These are phyloP conservation scores for Cystofilobasidium capitatum DNA, from an alignment of 768 basidiomycete species.

Conservation along the genomic window DNA sequence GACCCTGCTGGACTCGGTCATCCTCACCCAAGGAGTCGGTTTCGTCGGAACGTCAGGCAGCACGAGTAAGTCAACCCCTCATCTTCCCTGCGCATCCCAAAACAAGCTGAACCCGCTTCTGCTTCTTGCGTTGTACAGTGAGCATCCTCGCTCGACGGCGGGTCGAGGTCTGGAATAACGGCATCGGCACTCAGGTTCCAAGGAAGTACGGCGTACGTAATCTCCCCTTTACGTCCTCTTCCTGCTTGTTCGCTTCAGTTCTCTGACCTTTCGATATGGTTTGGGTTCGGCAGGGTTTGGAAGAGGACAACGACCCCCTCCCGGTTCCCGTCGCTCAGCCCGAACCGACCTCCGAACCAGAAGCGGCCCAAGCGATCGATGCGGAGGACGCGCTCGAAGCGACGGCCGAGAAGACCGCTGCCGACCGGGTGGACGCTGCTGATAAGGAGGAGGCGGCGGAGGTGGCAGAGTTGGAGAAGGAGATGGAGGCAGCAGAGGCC, in stretches of 20 bases:
- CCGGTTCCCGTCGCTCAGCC: neutral
- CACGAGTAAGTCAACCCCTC: constrained; percentile 18
- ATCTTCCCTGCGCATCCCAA: neutral
- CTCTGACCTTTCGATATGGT: neutral
- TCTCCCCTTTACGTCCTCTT: neutral
- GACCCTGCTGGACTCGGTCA: constrained; percentile 28
- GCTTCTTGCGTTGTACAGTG: constrained; percentile 15
- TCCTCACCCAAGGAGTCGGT: constrained; percentile 22
- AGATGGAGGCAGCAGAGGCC: too few relatives aligned
- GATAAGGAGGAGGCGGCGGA: too few relatives aligned
- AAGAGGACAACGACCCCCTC: neutral
- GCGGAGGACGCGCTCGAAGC: too few relatives aligned
- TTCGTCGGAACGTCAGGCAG: constrained; percentile 28
- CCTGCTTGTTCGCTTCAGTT: neutral
- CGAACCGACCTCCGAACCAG: too few relatives aligned
- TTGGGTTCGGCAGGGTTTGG: neutral
- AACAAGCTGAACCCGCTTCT: neutral
- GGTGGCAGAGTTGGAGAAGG: too few relatives aligned
- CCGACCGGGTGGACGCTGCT: too few relatives aligned
- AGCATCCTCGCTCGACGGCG: constrained; percentile 28
- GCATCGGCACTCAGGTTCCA: constrained; percentile 26
- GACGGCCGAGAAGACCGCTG: too few relatives aligned
- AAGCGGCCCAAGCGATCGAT: too few relatives aligned
- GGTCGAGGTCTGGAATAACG: constrained; percentile 29
- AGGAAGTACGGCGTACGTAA: constrained; percentile 6